phyloP scores from a whole-genome alignment of 306 rosid genomes.

The Cucurbita argyrosperma region DNA sequence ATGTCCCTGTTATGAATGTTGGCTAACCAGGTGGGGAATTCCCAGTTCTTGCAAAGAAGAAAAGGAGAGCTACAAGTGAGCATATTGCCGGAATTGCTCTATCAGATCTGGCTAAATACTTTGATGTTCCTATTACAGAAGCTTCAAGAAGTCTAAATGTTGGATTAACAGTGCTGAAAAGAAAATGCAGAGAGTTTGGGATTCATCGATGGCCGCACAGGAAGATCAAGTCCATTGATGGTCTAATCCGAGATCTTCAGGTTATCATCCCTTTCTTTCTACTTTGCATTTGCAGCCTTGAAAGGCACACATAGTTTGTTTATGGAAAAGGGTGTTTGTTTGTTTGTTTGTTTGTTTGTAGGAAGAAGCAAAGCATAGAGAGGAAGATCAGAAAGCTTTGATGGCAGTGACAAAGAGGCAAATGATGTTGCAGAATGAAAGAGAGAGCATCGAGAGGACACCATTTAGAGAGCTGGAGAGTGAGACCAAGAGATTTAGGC shows the following conservation, averaged over 20 bases:
- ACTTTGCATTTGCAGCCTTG: neutral
- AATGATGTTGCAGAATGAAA: constrained; percentile 64
- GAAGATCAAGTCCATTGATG: constrained; percentile 77
- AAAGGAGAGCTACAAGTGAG: constrained; percentile 57
- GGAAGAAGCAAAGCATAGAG: constrained; percentile 53
- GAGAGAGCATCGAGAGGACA: constrained; percentile 53
- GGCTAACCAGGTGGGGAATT: constrained; percentile 23
- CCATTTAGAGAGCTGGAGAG: constrained; percentile 65
- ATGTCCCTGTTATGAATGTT: constrained; percentile 3
- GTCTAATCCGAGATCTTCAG: constrained; percentile 85
- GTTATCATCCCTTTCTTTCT: constrained; percentile 26
- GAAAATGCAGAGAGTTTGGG: constrained; percentile 82
- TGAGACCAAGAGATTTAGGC: constrained; percentile 82
- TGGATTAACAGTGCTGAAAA: constrained; percentile 81
- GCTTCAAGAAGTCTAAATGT: constrained; percentile 67
- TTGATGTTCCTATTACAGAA: constrained; percentile 68
- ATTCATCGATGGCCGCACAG: constrained; percentile 96
- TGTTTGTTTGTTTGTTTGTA: constrained; percentile 11
- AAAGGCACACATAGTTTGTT: constrained; percentile 7
- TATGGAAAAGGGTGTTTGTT: neutral
- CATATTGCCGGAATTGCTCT: constrained; percentile 46
- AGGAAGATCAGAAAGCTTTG: constrained; percentile 39
- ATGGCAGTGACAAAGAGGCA: constrained; percentile 54
- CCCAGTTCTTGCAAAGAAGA: constrained; percentile 40
- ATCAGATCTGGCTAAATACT: constrained; percentile 67